Evolutionary conservation across 2,329 filamentous ascomycete genomes (phyloP), one percentile per base, ranked within the genome.

Genomic region (Sporothrix brasiliensis): DNA sequence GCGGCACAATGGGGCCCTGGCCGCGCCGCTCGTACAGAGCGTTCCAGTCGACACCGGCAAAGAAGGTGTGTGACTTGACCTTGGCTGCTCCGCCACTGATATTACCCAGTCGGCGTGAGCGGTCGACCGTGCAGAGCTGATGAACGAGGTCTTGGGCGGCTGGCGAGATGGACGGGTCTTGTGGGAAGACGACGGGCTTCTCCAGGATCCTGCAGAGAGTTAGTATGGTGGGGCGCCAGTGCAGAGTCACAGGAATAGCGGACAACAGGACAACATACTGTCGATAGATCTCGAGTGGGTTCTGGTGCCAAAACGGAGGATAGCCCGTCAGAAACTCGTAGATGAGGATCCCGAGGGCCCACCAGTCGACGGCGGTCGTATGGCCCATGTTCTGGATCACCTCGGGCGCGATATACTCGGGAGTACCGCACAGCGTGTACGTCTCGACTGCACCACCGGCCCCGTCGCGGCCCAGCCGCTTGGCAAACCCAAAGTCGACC

Each of bases 241-340:
- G 49, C 16, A n/a, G 49, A 19, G 19, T 10, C 10, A n/a, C 10
- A 30, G 19, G 41, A 11, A 16, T 9, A 53, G 44, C 1, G 58
- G 47, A 58, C 16, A 14, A 80, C 86, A 75, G 58, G 47, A 58
- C 16, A 14, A 80, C 86, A 75, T 76, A 89, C 88, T 91, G 88
- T 78, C 93, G 92, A 80, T 94, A 94, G 71, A 94, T 94, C 78
- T 94, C 92, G 74, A 94, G 92, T 1, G 92, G 92, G 74, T 93
- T 94, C 74, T 92, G 89, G 77, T 94, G 90, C 91, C 92, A 95
- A 77, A 94, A 95, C 0, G 92, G 92, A 16, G 92, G 92, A 77
- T 94, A 93, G 39, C 92, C 92, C 11, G 92, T 93, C 65, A 94
- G 81, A 77, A 94, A 94, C 77, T 95, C 92, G 79, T 93, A 94